Evolutionary conservation across 2,329 filamentous ascomycete genomes (phyloP).

Genomic region (Penicillium glabrum): DNA sequence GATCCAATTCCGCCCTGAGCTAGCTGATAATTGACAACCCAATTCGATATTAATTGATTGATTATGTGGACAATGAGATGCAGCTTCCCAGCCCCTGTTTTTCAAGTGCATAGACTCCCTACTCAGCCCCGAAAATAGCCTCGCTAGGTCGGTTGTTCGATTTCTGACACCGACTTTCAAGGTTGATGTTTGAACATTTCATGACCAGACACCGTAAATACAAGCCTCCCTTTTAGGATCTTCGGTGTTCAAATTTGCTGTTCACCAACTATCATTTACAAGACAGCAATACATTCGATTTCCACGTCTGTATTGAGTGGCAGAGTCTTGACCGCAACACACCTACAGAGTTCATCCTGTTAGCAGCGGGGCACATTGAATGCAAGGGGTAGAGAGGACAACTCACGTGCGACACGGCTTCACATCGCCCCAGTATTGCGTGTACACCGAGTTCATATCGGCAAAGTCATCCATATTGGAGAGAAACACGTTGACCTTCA

Average conservation of each 20-base stretch:
- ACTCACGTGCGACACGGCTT: constrained; percentile 58
- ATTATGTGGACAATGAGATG: background rate
- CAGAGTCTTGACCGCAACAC: constrained; percentile 84
- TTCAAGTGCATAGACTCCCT: background rate
- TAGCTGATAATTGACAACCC: background rate
- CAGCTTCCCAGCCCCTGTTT: too few species aligned
- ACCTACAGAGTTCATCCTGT: constrained; percentile 41
- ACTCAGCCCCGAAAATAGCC: too few species aligned
- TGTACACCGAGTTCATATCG: constrained; percentile 64
- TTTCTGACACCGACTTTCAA: too few species aligned
- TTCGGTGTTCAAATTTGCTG: too few species aligned
- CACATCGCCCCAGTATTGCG: constrained; percentile 63
- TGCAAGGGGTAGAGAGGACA: background rate
- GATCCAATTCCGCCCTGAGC: constrained; percentile 1
- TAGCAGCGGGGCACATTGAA: background rate
- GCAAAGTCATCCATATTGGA: constrained; percentile 66
- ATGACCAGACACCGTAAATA: too few species aligned
- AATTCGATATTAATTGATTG: background rate
- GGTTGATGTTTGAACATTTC: too few species aligned
- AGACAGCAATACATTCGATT: constrained; percentile 77
- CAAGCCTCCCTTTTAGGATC: too few species aligned
- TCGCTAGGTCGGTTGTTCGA: too few species aligned
- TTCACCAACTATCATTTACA: background rate
- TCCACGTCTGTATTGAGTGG: constrained; percentile 85
- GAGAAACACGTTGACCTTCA: constrained; percentile 69